Evolutionary conservation across 345 rosid species (phyloP), one percentile per base, ranked within the genome.

Genomic region (Eucalyptus erythrocorys): DNA sequence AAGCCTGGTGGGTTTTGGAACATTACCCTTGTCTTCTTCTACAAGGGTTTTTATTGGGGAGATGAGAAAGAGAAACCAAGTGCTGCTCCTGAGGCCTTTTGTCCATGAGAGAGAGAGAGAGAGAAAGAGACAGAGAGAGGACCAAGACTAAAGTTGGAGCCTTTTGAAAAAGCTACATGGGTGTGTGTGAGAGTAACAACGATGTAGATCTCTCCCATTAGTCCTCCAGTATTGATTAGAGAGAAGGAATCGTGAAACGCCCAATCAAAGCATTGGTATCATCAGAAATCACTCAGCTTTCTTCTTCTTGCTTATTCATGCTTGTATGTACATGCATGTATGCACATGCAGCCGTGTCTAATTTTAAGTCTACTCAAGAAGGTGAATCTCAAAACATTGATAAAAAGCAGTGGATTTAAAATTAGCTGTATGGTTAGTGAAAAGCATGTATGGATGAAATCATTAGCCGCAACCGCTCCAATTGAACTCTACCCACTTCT

Each of bases 11-110:
- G 91, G 92, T 89, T 91, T 92, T 92, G 92, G 93, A 91, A 90
- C 93, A 90, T 91, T 89, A 81, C 86, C 87, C 85, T 93, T 93
- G 97, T 94, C 94, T 91, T 95, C 90, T 93, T 94, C 91, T 92
- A 34, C 66, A 49, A 90, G 84, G 84, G 14, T 26, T 76, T 76
- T 76, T 12, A 10, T 76, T 6, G 47, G 47, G 47, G 15, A 37
- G 84, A 76, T 22, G 81, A 71, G 82, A 71, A 26, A 76, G 82
- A 76, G 82, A 37, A 76, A 19, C 82, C 45, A 37, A 37, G 43
- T 71, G 82, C 82, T 71, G 45, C 82, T 71, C 5, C 45, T 37
- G 45, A 71, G 82, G 82, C 82, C 45, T 71, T 37, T 71, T 71
- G 22, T 71, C 82, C 82, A 71, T 71, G 90, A 42, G 50, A 34